Evolutionary conservation across 163 green algal species (phyloP), one percentile per base, ranked within the genome.

Genomic region (Scenedesmus sp.): DNA sequence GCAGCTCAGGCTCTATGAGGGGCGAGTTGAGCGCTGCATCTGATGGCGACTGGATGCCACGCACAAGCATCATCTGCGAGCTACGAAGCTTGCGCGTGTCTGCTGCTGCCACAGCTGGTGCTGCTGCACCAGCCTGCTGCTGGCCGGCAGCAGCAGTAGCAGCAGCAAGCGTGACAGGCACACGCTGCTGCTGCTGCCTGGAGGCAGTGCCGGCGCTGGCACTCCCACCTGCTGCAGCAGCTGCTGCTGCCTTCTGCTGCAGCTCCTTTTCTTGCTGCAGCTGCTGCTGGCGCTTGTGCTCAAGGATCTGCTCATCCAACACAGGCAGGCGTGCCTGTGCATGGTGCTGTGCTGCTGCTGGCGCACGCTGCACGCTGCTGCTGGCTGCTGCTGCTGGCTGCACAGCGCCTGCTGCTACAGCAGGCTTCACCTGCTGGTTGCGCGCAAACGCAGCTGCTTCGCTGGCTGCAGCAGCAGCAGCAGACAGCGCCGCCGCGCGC

Each of bases 271-370:
- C 18, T 55, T 76, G 70, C 70, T 70, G 12, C 70, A 73, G 26
- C 76, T 62, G 74, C 74, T 85, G 74, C 57, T 85, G 26, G 54
- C 57, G 60, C 76, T 86, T 86, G 62, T 86, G 87, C 57, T 86
- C 76, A 20, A 87, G 23, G 1, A 91, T 86, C 76, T 91, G 87
- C 87, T 91, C 87, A 54, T 91, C 87, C 57, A 91, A 26, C 3
- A 86, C 10, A 20, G 87, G 87, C 76, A 87, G 59, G 20, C 73
- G 77, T n/a, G 87, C 13, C 4, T 74, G 23, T 10, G 67, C 54
- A 52, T 59, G 55, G 3, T 46, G 55, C 20, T 54, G 82, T 52
- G 18, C 54, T 73, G 86, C 86, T 74, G 62, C n/a, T 59, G 16
- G 54, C 10, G 46, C 60, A 26, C 52, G 56, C 7, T 2, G 6